Percentiles rank a stretch among this genome's conserved stretches.
phyloP scores from a whole-genome alignment of 2,329 filamentous ascomycete genomes.

The Ophiostoma montium region DNA sequence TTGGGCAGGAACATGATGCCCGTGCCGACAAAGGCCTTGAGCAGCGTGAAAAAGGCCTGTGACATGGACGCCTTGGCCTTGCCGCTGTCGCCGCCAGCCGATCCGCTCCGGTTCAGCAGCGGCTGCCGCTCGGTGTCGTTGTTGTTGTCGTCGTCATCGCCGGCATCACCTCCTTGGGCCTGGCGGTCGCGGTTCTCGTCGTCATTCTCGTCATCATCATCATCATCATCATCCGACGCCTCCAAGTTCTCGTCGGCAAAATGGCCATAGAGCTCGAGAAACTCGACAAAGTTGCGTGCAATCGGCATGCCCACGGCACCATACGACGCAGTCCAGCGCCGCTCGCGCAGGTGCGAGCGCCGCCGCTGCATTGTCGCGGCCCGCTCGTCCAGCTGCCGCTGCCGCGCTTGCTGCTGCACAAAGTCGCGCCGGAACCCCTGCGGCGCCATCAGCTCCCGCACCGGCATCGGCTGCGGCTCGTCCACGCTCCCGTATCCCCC shows the following conservation, averaged over 20 bases:
- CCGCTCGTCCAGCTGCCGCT: slow-evolving; percentile 23
- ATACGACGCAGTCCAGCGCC: neutral
- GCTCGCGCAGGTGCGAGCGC: slow-evolving; percentile 8
- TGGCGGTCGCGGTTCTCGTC: neutral
- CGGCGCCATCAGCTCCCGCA: slow-evolving; percentile 25
- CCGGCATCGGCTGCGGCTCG: slow-evolving; percentile 14
- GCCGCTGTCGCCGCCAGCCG: slow-evolving; percentile 32
- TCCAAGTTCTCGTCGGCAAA: slow-evolving; percentile 61
- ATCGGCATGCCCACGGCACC: slow-evolving; percentile 30
- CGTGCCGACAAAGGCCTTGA: slow-evolving; percentile 68
- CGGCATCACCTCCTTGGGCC: neutral
- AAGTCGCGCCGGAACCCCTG: slow-evolving; percentile 37
- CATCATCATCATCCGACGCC: slow-evolving; percentile 41
- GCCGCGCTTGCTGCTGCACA: slow-evolving; percentile 20
- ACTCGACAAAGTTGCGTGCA: slow-evolving; percentile 59
- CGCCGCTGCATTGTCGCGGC: slow-evolving; percentile 8
- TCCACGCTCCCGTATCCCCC: slow-evolving; percentile 9
- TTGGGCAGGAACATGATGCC: slow-evolving; percentile 74
- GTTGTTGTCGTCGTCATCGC: slow-evolving; percentile 15
- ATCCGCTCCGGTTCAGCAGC: slow-evolving; percentile 1
- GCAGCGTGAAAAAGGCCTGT: slow-evolving; percentile 64
- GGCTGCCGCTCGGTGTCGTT: slow-evolving; percentile 4
- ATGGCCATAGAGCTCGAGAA: slow-evolving; percentile 60
- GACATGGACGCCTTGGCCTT: slow-evolving; percentile 37
- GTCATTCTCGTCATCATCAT: slow-evolving; percentile 22